Conservation (phyloP, 345 rosid species). For the Anastatica hierochuntica region DNA sequence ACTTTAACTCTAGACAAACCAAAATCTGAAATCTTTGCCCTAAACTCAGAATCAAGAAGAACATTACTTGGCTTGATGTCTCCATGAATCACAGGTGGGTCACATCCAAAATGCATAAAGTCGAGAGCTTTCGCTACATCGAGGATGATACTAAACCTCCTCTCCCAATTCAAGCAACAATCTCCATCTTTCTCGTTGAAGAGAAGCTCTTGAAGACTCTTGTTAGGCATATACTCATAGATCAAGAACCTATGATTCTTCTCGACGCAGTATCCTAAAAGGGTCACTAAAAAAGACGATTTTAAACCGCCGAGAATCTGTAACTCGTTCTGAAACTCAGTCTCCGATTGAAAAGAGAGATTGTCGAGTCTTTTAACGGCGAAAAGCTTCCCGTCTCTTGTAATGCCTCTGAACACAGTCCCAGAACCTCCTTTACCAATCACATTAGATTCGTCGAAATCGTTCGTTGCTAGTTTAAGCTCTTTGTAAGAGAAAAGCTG, state of each 20-base stretch:
- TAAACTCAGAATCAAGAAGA: conserved; percentile 69
- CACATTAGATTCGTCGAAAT: conserved; percentile 53
- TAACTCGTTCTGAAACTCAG: conserved; percentile 93
- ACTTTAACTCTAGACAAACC: conserved; percentile 85
- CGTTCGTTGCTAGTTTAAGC: conserved; percentile 63
- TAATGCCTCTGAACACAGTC: conserved; percentile 79
- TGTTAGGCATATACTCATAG: conserved; percentile 93
- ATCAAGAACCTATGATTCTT: conserved; percentile 62
- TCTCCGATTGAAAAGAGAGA: conserved; percentile 56
- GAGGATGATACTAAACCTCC: conserved; percentile 51
- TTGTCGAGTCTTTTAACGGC: conserved; percentile 78
- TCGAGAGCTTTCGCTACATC: conserved; percentile 88
- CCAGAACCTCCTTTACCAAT: conserved; percentile 98
- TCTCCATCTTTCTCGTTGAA: conserved; percentile 51
- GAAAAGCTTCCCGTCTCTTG: conserved; percentile 60
- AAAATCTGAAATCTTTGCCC: conserved; percentile 87
- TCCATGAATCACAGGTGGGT: conserved; percentile 95
- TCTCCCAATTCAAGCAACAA: conserved; percentile 62
- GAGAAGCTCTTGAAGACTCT: conserved; percentile 74
- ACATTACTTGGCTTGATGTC: conserved; percentile 95
- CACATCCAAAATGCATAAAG: conserved; percentile 77
- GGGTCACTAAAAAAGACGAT: conserved; percentile 64
- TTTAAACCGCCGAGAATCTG: conserved; percentile 86
- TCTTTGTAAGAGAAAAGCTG: conserved; percentile 66
- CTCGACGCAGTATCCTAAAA: conserved; percentile 83